These are phyloP conservation scores for Nidularia pulvinata DNA, from an alignment of 768 basidiomycete species.

Conservation along the genomic window DNA sequence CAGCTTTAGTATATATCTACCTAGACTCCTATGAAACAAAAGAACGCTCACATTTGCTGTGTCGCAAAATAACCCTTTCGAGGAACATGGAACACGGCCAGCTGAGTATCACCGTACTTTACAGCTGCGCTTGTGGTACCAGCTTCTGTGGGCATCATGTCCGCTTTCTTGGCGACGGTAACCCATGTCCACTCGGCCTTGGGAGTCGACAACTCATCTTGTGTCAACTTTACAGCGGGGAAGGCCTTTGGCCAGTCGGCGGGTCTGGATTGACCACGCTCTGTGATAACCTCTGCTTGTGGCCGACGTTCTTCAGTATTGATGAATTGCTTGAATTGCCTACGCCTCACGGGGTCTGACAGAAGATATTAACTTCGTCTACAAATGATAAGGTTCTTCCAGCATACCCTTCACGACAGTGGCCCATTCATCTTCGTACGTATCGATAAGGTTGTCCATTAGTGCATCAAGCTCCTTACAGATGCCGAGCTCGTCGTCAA, in stretches of 20 bases:
- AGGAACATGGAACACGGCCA: conserved; percentile 70
- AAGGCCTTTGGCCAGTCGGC: conserved; percentile 68
- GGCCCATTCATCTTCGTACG: conserved; percentile 74
- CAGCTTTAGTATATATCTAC: background rate
- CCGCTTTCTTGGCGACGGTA: conserved; percentile 41
- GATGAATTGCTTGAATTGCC: conserved; percentile 62
- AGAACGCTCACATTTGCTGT: conserved; percentile 50
- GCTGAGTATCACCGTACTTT: conserved; percentile 63
- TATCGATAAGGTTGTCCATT: conserved; percentile 65
- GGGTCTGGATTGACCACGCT: conserved; percentile 64
- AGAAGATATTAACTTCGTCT: conserved; percentile 9
- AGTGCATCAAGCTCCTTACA: conserved; percentile 65
- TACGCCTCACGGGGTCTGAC: conserved; percentile 41
- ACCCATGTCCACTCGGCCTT: conserved; percentile 59
- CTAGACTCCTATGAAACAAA: background rate
- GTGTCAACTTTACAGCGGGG: conserved; percentile 42
- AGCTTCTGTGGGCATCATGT: conserved; percentile 43
- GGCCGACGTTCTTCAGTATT: conserved; percentile 53
- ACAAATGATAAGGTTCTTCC: conserved; percentile 5
- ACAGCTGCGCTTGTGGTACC: conserved; percentile 53
- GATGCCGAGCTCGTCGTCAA: conserved; percentile 74
- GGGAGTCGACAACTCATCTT: conserved; percentile 35
- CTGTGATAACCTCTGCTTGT: conserved; percentile 49
- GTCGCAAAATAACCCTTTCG: conserved; percentile 59
- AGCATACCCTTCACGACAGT: conserved; percentile 44